Base-by-base conservation (phyloP, 331 rosid genomes). In the Rosa hybrid region DNA sequence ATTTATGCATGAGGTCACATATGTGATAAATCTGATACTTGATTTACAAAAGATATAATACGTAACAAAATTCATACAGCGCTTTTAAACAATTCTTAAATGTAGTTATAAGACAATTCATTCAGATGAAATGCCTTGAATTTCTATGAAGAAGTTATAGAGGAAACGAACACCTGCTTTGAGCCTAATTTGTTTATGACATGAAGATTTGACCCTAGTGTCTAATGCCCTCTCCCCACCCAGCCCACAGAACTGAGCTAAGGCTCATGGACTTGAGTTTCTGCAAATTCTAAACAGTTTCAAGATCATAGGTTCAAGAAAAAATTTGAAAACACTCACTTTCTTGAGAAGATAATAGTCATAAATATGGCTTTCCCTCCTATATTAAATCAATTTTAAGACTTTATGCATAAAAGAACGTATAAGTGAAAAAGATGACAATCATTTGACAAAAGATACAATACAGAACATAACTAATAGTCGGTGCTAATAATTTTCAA, bases 381-480 rank as follows among this genome's bases (percentile, higher is more conserved):
- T 34, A 67, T 30, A 30, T 30, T 14, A 64, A 38, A 13, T 11
- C 70, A 64, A 5, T 30, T 12, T 25, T 34, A 6, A 18, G 14
- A 38, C 12, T 39, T 68, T 6, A 38, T 46, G 13, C 2, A 34
- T 30, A 27, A 25, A 12, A 4, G 57, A 53, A 8, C 18, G 34
- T 38, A 53, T 44, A 30, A 4, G 23, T 27, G 76, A 49, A n/a
- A 50, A 16, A 39, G 6, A 0, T 4, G 12, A 53, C 14, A 73
- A 11, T 51, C 6, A 17, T 51, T 51, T 73, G 77, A 73, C 77
- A 50, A 51, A 4, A 50, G 76, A 50, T 73, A 73, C 1, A 73
- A 34, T 6, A 17, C 46, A 53, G 27, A 48, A 48, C 57, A 50
- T 11, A 34, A 30, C 21, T 73, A n/a, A 50, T 30, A 34, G 18